A percentile compares a stretch with the other conserved stretches of the same genome.
Conservation (phyloP, 306 rosid species). For the Ochetophila trinervis region DNA sequence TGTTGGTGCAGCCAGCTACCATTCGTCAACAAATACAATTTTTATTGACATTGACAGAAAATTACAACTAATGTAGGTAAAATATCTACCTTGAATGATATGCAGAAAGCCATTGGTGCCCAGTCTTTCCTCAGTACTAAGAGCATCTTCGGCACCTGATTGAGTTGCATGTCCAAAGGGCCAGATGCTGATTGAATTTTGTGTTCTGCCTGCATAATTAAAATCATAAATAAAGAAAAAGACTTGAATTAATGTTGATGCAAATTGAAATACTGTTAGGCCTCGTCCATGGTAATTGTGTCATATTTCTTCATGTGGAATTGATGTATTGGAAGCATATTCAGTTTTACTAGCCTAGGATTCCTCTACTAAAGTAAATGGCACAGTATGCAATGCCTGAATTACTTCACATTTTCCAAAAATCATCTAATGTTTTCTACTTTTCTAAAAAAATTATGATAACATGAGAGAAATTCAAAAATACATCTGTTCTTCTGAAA, state of each 20-base stretch:
- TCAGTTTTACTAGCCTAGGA: too few relatives aligned
- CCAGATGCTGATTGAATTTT: conserved; percentile 91
- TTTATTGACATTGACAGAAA: not conserved
- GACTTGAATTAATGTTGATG: not conserved
- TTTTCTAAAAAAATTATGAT: too few relatives aligned
- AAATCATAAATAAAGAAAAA: not conserved
- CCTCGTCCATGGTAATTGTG: not conserved
- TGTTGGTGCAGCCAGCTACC: not conserved
- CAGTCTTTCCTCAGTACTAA: conserved; percentile 61
- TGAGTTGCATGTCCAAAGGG: conserved; percentile 76
- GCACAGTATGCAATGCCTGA: too few relatives aligned
- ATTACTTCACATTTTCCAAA: too few relatives aligned
- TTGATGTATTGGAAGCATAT: too few relatives aligned
- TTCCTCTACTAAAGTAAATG: too few relatives aligned
- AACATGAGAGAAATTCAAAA: too few relatives aligned
- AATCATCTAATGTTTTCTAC: too few relatives aligned
- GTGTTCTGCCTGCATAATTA: conserved; percentile 70
- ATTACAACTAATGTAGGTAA: not conserved
- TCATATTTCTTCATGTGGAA: too few relatives aligned
- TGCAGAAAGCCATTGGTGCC: conserved; percentile 78
- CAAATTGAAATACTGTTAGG: not conserved
- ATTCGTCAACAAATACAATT: not conserved
- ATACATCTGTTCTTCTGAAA: too few relatives aligned
- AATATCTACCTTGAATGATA: conserved; percentile 79
- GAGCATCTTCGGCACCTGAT: conserved; percentile 95